Conservation (phyloP, 176 grass and related monocot genomes). For the Hyparrhenia diplandra region DNA sequence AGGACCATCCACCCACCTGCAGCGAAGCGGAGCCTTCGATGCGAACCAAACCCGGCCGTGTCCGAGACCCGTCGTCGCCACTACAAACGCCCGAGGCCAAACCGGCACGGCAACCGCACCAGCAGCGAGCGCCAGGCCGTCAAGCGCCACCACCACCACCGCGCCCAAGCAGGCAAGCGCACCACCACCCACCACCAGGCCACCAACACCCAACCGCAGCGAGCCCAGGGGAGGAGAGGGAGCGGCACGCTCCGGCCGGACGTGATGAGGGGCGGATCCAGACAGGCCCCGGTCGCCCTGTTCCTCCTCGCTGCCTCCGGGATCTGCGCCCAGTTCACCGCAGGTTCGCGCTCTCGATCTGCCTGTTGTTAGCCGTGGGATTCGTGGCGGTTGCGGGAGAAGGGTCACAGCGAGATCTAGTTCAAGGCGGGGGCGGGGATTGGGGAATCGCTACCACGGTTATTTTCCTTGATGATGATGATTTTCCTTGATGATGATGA, state of each 20-base stretch:
- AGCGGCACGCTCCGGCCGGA: background rate
- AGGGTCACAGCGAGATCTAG: slow-evolving; percentile 9
- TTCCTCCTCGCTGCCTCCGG: slow-evolving; percentile 35
- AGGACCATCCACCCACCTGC: slow-evolving; percentile 26
- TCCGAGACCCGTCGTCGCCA: too few relatives aligned
- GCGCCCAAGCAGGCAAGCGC: background rate
- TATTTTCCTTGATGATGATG: background rate
- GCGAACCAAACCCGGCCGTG: background rate
- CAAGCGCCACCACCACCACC: background rate
- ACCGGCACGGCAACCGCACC: background rate
- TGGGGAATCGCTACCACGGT: background rate
- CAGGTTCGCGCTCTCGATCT: slow-evolving; percentile 34
- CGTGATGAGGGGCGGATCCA: slow-evolving; percentile 28
- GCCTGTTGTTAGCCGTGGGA: background rate
- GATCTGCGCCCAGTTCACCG: slow-evolving; percentile 36
- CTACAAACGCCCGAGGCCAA: slow-evolving; percentile 2
- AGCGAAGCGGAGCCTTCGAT: slow-evolving; percentile 17
- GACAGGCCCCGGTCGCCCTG: slow-evolving; percentile 9
- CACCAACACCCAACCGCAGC: background rate
- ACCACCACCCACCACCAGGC: too few relatives aligned
- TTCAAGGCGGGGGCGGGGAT: background rate
- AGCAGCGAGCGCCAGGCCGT: background rate
- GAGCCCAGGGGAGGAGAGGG: too few relatives aligned
- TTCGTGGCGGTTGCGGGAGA: background rate
- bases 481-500: background rate